These are phyloP conservation scores for Mercurialis annua DNA, from an alignment of 345 rosid genomes.

Conservation along the genomic window DNA sequence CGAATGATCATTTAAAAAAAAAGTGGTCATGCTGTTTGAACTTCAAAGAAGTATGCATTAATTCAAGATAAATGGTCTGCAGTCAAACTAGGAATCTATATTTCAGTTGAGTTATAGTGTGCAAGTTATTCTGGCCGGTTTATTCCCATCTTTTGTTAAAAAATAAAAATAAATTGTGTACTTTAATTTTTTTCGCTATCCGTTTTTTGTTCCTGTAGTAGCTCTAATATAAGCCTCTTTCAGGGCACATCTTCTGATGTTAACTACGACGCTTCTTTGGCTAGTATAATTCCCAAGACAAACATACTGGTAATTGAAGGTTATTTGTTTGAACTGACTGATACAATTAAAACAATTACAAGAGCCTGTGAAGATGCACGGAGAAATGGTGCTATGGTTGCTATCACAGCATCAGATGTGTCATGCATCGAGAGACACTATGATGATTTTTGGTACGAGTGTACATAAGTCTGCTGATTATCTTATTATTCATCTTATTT, in stretches of 20 bases:
- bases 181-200: neutral
- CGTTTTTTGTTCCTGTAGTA: slow-evolving; percentile 2
- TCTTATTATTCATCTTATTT: neutral
- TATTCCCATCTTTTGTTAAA: neutral
- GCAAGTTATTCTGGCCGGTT: neutral
- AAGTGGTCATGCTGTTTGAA: neutral
- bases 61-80: neutral
- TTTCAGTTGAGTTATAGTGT: neutral
- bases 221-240: slow-evolving; percentile 2
- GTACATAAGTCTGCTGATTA: neutral
- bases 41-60: neutral
- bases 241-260: slow-evolving; percentile 90
- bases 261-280: slow-evolving; percentile 68
- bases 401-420: slow-evolving; percentile 89
- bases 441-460: slow-evolving; percentile 82
- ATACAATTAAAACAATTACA: slow-evolving; percentile 70
- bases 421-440: slow-evolving; percentile 90
- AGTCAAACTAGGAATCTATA: neutral
- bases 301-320: slow-evolving; percentile 85
- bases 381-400: slow-evolving; percentile 72
- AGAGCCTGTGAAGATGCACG: slow-evolving; percentile 89
- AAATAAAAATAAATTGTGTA: neutral
- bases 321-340: slow-evolving; percentile 89
- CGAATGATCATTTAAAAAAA: no score
- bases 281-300: slow-evolving; percentile 67